Percentiles rank a stretch among this genome's conserved stretches.
Evolutionary conservation across 2,329 filamentous ascomycete genomes (phyloP).

Genomic region (Pseudogymnoascus sp.): DNA sequence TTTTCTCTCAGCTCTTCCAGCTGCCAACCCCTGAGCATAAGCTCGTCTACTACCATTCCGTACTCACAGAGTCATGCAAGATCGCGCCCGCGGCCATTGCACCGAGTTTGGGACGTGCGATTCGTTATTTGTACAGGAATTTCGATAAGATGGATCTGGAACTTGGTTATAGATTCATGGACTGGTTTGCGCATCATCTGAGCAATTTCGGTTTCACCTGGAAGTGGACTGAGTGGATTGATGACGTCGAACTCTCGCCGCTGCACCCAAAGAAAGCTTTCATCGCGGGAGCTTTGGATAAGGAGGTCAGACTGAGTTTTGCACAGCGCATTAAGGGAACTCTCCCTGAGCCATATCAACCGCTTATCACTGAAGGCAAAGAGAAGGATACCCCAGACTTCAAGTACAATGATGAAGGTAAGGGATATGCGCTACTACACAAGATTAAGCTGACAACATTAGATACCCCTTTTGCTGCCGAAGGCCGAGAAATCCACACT

Average conservation of each 20-base stretch:
- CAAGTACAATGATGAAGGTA: slow-evolving; percentile 74
- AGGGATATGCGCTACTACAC: slow-evolving; percentile 27
- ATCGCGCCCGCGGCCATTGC: slow-evolving; percentile 94
- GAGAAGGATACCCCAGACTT: slow-evolving; percentile 95
- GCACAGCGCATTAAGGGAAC: slow-evolving; percentile 94
- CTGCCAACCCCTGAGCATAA: slow-evolving; percentile 85
- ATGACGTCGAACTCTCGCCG: slow-evolving; percentile 69
- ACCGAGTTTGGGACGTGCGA: slow-evolving; percentile 84
- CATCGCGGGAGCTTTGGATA: slow-evolving; percentile 82
- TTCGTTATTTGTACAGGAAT: slow-evolving; percentile 82
- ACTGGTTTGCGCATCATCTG: slow-evolving; percentile 96
- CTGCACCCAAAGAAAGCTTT: slow-evolving; percentile 89
- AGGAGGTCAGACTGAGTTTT: slow-evolving; percentile 94
- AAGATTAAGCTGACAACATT: slow-evolving; percentile 13
- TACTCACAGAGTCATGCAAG: slow-evolving; percentile 93
- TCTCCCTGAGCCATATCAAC: slow-evolving; percentile 73
- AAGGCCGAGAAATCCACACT: slow-evolving; percentile 74
- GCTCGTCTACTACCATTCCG: slow-evolving; percentile 90
- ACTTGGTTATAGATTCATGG: slow-evolving; percentile 76
- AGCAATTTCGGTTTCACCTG: slow-evolving; percentile 99
- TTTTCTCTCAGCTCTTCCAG: slow-evolving; percentile 90
- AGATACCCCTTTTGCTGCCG: slow-evolving; percentile 69
- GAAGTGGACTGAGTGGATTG: slow-evolving; percentile 98
- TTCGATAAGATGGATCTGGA: slow-evolving; percentile 79
- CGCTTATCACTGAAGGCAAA: slow-evolving; percentile 74